phyloP scores from a whole-genome alignment of 2,329 filamentous ascomycete species.

The Ophiostoma triangulosporum region DNA sequence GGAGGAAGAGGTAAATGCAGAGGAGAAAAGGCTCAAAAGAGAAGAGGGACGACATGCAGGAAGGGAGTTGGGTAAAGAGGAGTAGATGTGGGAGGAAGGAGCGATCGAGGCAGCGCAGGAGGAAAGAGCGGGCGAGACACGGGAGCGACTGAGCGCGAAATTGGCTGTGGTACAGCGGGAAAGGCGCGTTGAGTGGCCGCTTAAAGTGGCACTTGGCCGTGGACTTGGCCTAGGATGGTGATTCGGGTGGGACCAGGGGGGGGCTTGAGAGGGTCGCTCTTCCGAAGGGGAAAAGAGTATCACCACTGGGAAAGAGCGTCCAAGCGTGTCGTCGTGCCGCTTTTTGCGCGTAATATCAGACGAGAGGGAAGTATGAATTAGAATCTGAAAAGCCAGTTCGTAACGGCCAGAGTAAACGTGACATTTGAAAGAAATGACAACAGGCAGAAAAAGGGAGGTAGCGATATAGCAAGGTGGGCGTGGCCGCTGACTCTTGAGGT shows the following conservation, averaged over 20 bases:
- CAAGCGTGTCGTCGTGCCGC: no score
- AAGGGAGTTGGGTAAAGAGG: not conserved
- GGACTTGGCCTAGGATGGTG: not conserved
- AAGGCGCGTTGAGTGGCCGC: conserved; percentile 1
- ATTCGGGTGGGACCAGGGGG: not conserved
- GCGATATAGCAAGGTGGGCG: not conserved
- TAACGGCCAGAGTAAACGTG: no score
- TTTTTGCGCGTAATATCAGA: no score
- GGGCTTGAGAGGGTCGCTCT: not conserved
- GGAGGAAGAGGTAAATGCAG: not conserved
- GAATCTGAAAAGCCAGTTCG: no score
- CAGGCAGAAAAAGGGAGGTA: no score
- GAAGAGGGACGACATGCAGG: not conserved
- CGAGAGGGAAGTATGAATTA: no score
- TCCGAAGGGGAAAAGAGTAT: not conserved
- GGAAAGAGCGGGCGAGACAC: not conserved
- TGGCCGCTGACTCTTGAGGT: conserved; percentile 1
- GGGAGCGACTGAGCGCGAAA: not conserved
- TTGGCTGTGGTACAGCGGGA: not conserved
- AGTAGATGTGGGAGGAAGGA: not conserved
- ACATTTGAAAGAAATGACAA: no score
- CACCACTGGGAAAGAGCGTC: not conserved
- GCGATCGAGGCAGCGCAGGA: not conserved
- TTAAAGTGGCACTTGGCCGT: conserved; percentile 4
- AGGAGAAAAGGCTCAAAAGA: not conserved